Evolutionary conservation across 352 stramenopile species (phyloP), one percentile per base, ranked within the genome.

Genomic region (Phytophthora sansomeana): DNA sequence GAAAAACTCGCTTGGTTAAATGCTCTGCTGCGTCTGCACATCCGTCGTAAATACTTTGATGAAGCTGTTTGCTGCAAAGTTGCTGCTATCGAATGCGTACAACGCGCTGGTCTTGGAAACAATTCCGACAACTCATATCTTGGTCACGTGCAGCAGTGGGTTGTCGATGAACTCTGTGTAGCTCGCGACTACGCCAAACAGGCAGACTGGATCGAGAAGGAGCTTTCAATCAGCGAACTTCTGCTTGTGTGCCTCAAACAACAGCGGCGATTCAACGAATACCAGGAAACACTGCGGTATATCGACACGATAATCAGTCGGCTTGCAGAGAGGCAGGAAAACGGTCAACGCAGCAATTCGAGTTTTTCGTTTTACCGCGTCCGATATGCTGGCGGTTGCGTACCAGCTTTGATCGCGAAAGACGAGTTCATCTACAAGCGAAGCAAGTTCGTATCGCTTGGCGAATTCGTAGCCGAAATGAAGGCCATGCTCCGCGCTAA

Each of bases 341-440:
- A 33, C 50, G 36, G 17, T 33, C 61, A 63, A 21, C 50, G 49
- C 21, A 60, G 38, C 36, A 65, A 21, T 41, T 69, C 60, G 9
- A 54, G 13, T 16, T 79, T 79, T 30, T 66, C 75, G 1, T 90
- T 89, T 47, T 92, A 92, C 44, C 77, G 83, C 0, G 80, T 92
- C 17, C 69, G 67, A 41, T 79, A 82, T 10, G 71, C 72, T 19
- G 81, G 83, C 7, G 78, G 86, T 16, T 87, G 79, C 8, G 79
- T 90, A n/a, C 75, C 78, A 13, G 49, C 59, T 7, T 69, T 74
- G 17, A 74, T 82, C 1, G 63, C 78, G 1, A 70, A 54, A 10
- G 57, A 76, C 53, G 84, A 91, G 38, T 93, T 79, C 55, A 86
- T 95, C 44, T 92, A 93, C 79, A 90, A 89, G 47, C 81, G 86